Evolutionary conservation across 805 yeast genomes (phyloP), one percentile per base, ranked within the genome.

Genomic region (Phaffomyces antillensis): DNA sequence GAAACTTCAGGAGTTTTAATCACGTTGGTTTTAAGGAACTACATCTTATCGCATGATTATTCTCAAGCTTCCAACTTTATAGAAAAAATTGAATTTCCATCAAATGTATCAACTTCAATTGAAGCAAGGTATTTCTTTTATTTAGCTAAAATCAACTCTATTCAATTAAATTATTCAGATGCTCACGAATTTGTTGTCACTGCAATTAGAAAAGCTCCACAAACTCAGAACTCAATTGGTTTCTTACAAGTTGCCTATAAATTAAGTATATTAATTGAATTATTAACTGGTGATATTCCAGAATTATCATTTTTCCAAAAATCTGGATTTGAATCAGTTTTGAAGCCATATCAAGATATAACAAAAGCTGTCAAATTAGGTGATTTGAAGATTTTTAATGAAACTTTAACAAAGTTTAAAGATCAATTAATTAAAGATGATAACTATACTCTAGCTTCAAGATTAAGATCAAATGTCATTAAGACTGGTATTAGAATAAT

Each of bases 151-250:
- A 86, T 93, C 59, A 81, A 80, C 57, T 88, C 97, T 5, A 83
- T 93, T 53, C 98, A 91, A 69, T 77, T 93, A 55, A 90, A 93
- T 66, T 93, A 93, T 65, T 81, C 96, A 2, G 72, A 86, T 17
- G 96, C 98, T 2, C 82, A 84, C 59, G 96, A 90, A 58, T 88
- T 81, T 60, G 86, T 86, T 45, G 85, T 88, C 45, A 88, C 93
- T n/a, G 96, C 99, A 3, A 84, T 90, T 43, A 83, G 99, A 70
- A 93, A 93, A 64, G 90, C 95, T 10, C 98, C 99, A 25, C 96
- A 88, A 64, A 86, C 95, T 1, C 73, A 77, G 37, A 77, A 81
- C 48, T 88, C 96, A 9, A 65, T 75, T 37, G 99, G 99, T 2
- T 93, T 93, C 63, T 64, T 89, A 52, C 96, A 90, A 66, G 79